Percentiles rank a stretch among this genome's conserved stretches.
Conservation (phyloP, 2,329 filamentous ascomycete genomes). For the Alternaria postmessia region DNA sequence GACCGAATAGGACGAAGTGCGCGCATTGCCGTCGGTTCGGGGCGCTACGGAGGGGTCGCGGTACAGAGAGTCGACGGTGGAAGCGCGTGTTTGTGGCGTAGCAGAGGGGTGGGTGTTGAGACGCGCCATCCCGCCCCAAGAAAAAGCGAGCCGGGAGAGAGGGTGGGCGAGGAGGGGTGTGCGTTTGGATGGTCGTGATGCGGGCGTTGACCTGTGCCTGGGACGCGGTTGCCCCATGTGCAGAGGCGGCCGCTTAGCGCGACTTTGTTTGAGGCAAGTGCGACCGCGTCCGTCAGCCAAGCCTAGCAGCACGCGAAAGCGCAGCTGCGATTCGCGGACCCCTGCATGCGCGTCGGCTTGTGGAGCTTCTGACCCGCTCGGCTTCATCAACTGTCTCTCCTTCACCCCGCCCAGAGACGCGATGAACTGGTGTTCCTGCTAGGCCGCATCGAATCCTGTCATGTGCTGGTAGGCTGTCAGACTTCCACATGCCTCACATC, state of each 20-base stretch:
- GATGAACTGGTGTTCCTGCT: conserved; percentile 5
- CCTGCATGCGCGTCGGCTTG: conserved; percentile 19
- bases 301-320: conserved; percentile 29
- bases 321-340: conserved; percentile 25
- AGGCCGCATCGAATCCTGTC: not conserved
- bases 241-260: conserved; percentile 23
- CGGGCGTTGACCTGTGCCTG: conserved; percentile 3
- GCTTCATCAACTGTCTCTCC: conserved; percentile 7
- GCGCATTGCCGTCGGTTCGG: conserved; percentile 24
- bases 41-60: conserved; percentile 47
- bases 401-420: conserved; percentile 16
- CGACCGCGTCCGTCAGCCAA: conserved; percentile 29
- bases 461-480: conserved; percentile 2
- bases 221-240: conserved; percentile 23
- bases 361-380: conserved; percentile 8
- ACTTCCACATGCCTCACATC: conserved; percentile 11
- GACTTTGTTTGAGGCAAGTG: conserved; percentile 25
- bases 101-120: conserved; percentile 46
- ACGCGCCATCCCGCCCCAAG: conserved; percentile 43
- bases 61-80: conserved; percentile 47
- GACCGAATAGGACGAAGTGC: conserved; percentile 42
- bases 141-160: not conserved
- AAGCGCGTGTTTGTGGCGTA: conserved; percentile 40
- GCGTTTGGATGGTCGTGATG: conserved; percentile 1
- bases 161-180: not conserved